Conservation (phyloP, 2,329 filamentous ascomycete genomes). For the Aspergillus fischeri region DNA sequence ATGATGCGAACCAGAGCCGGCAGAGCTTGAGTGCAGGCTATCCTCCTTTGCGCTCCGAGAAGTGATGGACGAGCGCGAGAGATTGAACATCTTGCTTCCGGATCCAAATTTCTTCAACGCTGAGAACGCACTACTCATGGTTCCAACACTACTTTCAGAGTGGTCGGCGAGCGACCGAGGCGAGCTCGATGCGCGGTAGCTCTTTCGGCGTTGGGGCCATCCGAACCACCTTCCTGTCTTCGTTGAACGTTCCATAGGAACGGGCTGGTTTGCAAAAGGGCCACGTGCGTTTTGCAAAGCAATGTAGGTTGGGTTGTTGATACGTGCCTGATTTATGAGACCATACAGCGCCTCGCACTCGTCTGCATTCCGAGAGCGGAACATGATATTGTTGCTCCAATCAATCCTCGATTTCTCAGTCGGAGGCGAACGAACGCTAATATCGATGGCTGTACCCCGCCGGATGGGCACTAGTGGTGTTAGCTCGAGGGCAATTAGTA, state of each 20-base stretch:
- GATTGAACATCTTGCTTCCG: conserved; percentile 72
- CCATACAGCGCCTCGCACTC: conserved; percentile 81
- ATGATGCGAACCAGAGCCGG: conserved; percentile 43
- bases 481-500: conserved; percentile 70
- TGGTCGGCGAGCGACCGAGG: conserved; percentile 54
- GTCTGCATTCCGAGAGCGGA: conserved; percentile 70
- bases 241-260: conserved; percentile 42
- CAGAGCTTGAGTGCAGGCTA: conserved; percentile 59
- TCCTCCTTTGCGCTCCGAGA: conserved; percentile 47
- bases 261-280: conserved; percentile 54
- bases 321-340: conserved; percentile 80
- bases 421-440: conserved; percentile 86
- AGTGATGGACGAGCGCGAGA: conserved; percentile 70
- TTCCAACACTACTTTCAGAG: conserved; percentile 72
- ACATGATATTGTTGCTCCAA: conserved; percentile 77
- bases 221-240: conserved; percentile 43
- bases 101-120: conserved; percentile 71
- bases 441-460: conserved; percentile 86
- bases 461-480: conserved; percentile 88
- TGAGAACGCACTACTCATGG: conserved; percentile 73
- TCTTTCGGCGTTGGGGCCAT: conserved; percentile 50
- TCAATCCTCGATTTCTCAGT: conserved; percentile 67
- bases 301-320: conserved; percentile 90
- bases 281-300: conserved; percentile 67
- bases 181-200: conserved; percentile 55